phyloP scores from a whole-genome alignment of 805 yeast genomes.

The Pichia paraexigua region DNA sequence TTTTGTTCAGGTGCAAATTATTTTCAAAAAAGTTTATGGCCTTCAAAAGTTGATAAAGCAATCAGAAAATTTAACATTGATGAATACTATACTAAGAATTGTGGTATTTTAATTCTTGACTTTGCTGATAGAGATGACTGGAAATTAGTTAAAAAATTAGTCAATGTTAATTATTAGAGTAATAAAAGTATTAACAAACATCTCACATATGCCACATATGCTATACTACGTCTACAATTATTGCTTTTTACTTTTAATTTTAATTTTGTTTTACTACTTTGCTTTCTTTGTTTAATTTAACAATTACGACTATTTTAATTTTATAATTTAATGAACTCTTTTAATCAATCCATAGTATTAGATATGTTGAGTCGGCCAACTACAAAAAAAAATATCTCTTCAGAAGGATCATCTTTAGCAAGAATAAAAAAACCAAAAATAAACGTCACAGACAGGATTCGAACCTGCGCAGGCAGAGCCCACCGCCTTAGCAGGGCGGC shows the following conservation, averaged over 20 bases:
- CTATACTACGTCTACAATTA: too few relatives aligned
- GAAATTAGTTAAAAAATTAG: constrained; percentile 43
- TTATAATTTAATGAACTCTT: too few relatives aligned
- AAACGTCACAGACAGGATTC: constrained; percentile 98
- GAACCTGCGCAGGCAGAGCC: constrained; percentile 97
- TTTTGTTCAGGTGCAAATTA: constrained; percentile 70
- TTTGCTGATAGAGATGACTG: constrained; percentile 57
- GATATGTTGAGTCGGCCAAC: too few relatives aligned
- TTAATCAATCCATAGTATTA: neutral
- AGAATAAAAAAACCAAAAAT: constrained; percentile 26
- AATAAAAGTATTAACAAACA: too few relatives aligned
- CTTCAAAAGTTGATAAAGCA: constrained; percentile 52
- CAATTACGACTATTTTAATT: too few relatives aligned
- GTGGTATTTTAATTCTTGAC: constrained; percentile 63
- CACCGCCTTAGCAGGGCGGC: constrained; percentile 81
- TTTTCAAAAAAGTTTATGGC: constrained; percentile 69
- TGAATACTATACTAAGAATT: constrained; percentile 43
- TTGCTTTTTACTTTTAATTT: too few relatives aligned
- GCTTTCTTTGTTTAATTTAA: too few relatives aligned
- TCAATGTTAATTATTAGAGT: constrained; percentile 44
- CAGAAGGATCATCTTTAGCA: too few relatives aligned
- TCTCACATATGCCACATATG: too few relatives aligned
- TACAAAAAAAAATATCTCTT: constrained; percentile 2
- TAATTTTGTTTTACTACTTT: neutral
- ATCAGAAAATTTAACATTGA: constrained; percentile 36